Percentiles rank a stretch among this genome's conserved stretches.
Conservation (phyloP, 192 early-diverging fungal species). For the Coemansia sp. region DNA sequence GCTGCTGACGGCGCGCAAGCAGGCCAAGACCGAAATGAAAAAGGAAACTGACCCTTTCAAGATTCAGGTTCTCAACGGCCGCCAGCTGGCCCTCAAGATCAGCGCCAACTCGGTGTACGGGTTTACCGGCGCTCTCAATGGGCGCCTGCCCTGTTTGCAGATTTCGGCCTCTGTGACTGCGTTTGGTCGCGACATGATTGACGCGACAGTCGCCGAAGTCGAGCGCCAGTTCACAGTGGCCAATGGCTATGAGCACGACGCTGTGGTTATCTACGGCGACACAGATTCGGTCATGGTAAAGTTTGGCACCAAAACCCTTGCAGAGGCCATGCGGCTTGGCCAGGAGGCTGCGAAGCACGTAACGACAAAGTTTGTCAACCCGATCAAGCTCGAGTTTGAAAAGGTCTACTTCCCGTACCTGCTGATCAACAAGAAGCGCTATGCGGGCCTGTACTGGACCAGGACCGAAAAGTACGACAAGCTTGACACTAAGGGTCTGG, state of each 20-base stretch:
- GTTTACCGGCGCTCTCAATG: slow-evolving; percentile 92
- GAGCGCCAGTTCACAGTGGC: slow-evolving; percentile 77
- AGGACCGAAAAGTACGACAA: slow-evolving; percentile 91
- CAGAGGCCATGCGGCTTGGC: slow-evolving; percentile 84
- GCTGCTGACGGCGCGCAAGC: slow-evolving; percentile 86
- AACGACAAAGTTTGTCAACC: slow-evolving; percentile 78
- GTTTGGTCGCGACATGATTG: slow-evolving; percentile 96
- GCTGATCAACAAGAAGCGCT: slow-evolving; percentile 97
- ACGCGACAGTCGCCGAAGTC: slow-evolving; percentile 77
- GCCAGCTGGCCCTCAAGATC: slow-evolving; percentile 94
- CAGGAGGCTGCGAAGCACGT: slow-evolving; percentile 82
- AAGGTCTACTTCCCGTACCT: slow-evolving; percentile 99
- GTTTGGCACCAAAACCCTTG: slow-evolving; percentile 79
- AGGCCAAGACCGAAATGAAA: slow-evolving; percentile 90
- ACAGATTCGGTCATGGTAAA: slow-evolving; percentile 99
- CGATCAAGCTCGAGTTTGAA: slow-evolving; percentile 99
- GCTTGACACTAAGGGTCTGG: slow-evolving; percentile 96
- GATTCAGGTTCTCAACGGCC: slow-evolving; percentile 88
- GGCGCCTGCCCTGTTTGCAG: slow-evolving; percentile 85
- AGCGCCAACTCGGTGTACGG: slow-evolving; percentile 98
- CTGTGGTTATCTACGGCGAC: slow-evolving; percentile 95
- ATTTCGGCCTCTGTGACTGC: slow-evolving; percentile 93
- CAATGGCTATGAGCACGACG: slow-evolving; percentile 87
- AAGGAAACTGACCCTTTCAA: slow-evolving; percentile 97
- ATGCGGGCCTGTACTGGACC: slow-evolving; percentile 98